These are phyloP conservation scores for Pythium chondricola DNA, from an alignment of 352 stramenopile genomes.

Conservation along the genomic window DNA sequence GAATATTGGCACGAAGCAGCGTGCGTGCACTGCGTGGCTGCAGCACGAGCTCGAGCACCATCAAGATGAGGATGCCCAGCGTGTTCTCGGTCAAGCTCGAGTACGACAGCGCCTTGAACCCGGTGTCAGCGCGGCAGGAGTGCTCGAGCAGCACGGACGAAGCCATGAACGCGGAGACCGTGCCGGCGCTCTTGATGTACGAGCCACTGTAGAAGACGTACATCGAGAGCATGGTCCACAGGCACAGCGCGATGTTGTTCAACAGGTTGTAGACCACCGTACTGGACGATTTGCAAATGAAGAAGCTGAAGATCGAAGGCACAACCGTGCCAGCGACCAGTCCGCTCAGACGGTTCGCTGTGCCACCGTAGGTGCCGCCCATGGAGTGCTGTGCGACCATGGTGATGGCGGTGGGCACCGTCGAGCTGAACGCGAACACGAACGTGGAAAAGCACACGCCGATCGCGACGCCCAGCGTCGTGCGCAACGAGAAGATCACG, in stretches of 20 bases:
- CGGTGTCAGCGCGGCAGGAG: conserved; percentile 23
- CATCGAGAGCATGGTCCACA: conserved; percentile 61
- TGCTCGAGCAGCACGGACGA: conserved; percentile 52
- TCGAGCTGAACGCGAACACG: conserved; percentile 66
- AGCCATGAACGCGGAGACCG: conserved; percentile 66
- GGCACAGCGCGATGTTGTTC: conserved; percentile 58
- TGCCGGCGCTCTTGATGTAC: conserved; percentile 46
- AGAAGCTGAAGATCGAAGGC: conserved; percentile 67
- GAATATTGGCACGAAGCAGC: conserved; percentile 51
- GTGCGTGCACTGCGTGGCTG: conserved; percentile 42
- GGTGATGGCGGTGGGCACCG: conserved; percentile 55
- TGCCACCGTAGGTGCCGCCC: conserved; percentile 62
- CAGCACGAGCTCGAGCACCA: conserved; percentile 45
- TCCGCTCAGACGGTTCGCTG: conserved; percentile 54
- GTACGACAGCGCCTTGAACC: conserved; percentile 36
- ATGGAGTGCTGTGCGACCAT: conserved; percentile 66
- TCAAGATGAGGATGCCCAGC: conserved; percentile 60
- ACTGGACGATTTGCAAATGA: conserved; percentile 46
- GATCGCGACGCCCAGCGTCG: conserved; percentile 53
- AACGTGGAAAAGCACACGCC: conserved; percentile 60
- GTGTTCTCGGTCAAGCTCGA: conserved; percentile 59
- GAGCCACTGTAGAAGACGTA: conserved; percentile 63
- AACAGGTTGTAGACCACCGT: conserved; percentile 40
- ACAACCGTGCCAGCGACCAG: conserved; percentile 65
- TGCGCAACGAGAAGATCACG: conserved; percentile 54